Evolutionary conservation across 192 early-diverging fungal species (phyloP).

Genomic region (Entrophospora sp.): DNA sequence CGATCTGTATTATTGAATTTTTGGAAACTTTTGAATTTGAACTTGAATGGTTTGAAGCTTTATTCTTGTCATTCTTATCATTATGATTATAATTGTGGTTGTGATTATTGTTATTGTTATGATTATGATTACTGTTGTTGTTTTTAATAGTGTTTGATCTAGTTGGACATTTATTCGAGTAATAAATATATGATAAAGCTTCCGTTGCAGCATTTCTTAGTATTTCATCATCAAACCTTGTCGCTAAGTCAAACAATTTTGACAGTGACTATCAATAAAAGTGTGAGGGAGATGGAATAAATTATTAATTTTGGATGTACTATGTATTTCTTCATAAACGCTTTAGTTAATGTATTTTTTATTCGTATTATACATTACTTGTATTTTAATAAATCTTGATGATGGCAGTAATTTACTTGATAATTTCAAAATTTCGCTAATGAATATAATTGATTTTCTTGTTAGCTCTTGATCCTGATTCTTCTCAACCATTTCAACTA

Average conservation of each 20-base stretch:
- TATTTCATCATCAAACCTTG: slow-evolving; percentile 62
- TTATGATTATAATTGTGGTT: slow-evolving; percentile 25
- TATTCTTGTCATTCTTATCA: neutral
- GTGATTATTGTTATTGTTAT: no score
- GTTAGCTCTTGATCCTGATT: slow-evolving; percentile 49
- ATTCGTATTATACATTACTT: slow-evolving; percentile 22
- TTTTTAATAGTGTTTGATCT: no score
- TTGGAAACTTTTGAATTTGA: neutral
- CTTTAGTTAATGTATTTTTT: no score
- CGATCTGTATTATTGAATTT: neutral
- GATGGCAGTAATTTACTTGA: slow-evolving; percentile 57
- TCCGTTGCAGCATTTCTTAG: slow-evolving; percentile 62
- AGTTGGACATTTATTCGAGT: slow-evolving; percentile 34
- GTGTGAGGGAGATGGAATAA: neutral
- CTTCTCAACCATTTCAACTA: slow-evolving; percentile 61
- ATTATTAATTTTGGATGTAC: neutral
- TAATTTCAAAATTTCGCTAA: slow-evolving; percentile 66
- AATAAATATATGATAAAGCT: slow-evolving; percentile 65
- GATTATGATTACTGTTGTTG: no score
- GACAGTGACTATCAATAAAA: slow-evolving; percentile 52
- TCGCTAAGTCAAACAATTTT: slow-evolving; percentile 61
- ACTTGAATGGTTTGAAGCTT: neutral
- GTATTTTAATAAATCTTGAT: slow-evolving; percentile 37
- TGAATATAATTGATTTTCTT: slow-evolving; percentile 53
- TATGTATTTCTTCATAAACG: no score